These are phyloP conservation scores for Sarocladiaceae sp. DNA, from an alignment of 2,329 filamentous ascomycete species.

Conservation along the genomic window DNA sequence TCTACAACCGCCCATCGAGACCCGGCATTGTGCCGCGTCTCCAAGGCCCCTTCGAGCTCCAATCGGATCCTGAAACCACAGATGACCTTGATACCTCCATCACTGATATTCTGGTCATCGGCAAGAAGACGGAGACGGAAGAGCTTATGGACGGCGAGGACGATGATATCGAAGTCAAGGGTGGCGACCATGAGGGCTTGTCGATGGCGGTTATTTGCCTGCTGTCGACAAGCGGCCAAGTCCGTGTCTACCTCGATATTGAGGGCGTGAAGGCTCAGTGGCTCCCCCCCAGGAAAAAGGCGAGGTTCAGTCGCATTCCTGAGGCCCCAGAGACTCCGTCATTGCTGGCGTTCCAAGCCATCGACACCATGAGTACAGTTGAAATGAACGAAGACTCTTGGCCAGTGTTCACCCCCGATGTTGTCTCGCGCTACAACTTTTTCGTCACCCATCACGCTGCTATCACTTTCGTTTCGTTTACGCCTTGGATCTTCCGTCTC, in stretches of 20 bases:
- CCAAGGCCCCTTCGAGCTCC: slow-evolving; percentile 58
- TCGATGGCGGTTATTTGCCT: slow-evolving; percentile 58
- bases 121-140: slow-evolving; percentile 55
- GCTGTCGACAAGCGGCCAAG: slow-evolving; percentile 55
- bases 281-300: slow-evolving; percentile 54
- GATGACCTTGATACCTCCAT: slow-evolving; percentile 53
- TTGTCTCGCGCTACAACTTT: slow-evolving; percentile 58
- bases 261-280: slow-evolving; percentile 63
- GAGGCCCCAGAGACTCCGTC: slow-evolving; percentile 38
- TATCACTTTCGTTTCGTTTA: slow-evolving; percentile 56
- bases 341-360: slow-evolving; percentile 57
- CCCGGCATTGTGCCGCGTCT: slow-evolving; percentile 56
- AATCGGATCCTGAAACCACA: slow-evolving; percentile 50
- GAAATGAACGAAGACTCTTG: slow-evolving; percentile 55
- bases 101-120: slow-evolving; percentile 60
- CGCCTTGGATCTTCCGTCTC: slow-evolving; percentile 60
- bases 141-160: slow-evolving; percentile 63
- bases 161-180: slow-evolving; percentile 54
- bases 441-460: slow-evolving; percentile 58
- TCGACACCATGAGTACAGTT: slow-evolving; percentile 52
- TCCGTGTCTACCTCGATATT: slow-evolving; percentile 58
- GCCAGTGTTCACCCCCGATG: slow-evolving; percentile 60
- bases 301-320: slow-evolving; percentile 35
- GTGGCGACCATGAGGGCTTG: slow-evolving; percentile 53
- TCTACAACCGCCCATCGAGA: slow-evolving; percentile 52